A percentile compares a stretch with the other conserved stretches of the same genome.
Evolutionary conservation across 2,329 filamentous ascomycete genomes (phyloP).

Genomic region (Penicillium aurantiogriseum): DNA sequence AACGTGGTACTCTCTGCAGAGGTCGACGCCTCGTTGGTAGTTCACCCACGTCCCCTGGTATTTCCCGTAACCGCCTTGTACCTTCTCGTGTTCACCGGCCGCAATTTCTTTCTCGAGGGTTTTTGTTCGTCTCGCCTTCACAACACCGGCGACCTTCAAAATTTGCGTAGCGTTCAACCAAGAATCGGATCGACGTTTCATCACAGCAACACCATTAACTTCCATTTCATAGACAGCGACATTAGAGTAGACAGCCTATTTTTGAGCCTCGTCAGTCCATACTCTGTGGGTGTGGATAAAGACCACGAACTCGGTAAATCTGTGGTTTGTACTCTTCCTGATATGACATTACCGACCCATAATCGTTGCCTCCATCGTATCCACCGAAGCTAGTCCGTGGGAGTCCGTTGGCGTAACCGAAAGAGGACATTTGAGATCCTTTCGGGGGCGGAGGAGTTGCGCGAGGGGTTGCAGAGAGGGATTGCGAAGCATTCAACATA

Average conservation of each 20-base stretch:
- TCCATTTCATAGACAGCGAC: conserved; percentile 99
- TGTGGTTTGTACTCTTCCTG: conserved; percentile 45
- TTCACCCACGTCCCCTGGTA: conserved; percentile 99
- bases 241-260: conserved; percentile 83
- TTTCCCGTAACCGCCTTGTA: conserved; percentile 97
- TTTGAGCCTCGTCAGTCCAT: conserved; percentile 15
- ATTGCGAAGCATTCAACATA: conserved; percentile 47
- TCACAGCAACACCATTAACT: conserved; percentile 86
- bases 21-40: conserved; percentile 86
- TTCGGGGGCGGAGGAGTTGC: conserved; percentile 46
- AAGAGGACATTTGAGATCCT: conserved; percentile 45
- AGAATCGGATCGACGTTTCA: conserved; percentile 90
- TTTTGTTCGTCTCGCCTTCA: conserved; percentile 96
- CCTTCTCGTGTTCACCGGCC: conserved; percentile 95
- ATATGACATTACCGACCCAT: conserved; percentile 37
- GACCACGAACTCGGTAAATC: conserved; percentile 47
- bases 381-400: conserved; percentile 38
- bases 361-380: conserved; percentile 44
- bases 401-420: conserved; percentile 40
- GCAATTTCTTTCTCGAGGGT: conserved; percentile 97
- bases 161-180: conserved; percentile 99
- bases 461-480: conserved; percentile 45
- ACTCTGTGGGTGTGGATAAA: background rate
- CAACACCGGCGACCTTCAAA: conserved; percentile 92
- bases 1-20: conserved; percentile 72